These are phyloP conservation scores for Vicia villosa DNA, from an alignment of 306 rosid species.

Conservation along the genomic window DNA sequence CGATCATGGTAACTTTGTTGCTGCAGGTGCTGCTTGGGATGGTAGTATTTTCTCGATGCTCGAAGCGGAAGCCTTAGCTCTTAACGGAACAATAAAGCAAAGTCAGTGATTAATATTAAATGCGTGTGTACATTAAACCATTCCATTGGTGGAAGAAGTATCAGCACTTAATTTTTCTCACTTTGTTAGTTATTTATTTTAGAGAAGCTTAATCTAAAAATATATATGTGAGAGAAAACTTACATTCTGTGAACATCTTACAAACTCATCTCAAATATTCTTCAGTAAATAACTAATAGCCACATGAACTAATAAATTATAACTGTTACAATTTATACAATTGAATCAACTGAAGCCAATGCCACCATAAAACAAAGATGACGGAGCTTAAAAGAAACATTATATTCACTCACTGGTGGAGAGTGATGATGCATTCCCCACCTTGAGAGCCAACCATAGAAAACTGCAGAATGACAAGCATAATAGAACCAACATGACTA, in stretches of 20 bases:
- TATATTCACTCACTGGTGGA: constrained; percentile 38
- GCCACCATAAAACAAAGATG: too few species aligned
- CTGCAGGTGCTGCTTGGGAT: too few species aligned
- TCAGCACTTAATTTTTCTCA: background rate
- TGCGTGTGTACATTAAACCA: background rate
- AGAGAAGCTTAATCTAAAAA: background rate
- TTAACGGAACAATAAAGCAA: too few species aligned
- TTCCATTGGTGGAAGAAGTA: background rate
- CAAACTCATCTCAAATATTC: background rate
- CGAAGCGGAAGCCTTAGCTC: too few species aligned
- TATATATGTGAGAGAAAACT: background rate
- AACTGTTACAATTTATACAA: too few species aligned
- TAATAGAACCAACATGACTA: constrained; percentile 55
- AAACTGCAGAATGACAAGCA: constrained; percentile 43
- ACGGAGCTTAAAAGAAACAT: too few species aligned
- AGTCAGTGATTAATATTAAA: background rate
- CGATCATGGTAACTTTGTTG: too few species aligned
- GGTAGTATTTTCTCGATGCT: too few species aligned
- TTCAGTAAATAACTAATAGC: background rate
- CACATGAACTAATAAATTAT: too few species aligned
- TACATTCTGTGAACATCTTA: background rate
- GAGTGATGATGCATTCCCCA: constrained; percentile 38
- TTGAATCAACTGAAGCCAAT: too few species aligned
- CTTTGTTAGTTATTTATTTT: background rate
- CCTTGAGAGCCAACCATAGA: constrained; percentile 58